Conservation (phyloP, 306 rosid genomes). For the Canavalia ensiformis region DNA sequence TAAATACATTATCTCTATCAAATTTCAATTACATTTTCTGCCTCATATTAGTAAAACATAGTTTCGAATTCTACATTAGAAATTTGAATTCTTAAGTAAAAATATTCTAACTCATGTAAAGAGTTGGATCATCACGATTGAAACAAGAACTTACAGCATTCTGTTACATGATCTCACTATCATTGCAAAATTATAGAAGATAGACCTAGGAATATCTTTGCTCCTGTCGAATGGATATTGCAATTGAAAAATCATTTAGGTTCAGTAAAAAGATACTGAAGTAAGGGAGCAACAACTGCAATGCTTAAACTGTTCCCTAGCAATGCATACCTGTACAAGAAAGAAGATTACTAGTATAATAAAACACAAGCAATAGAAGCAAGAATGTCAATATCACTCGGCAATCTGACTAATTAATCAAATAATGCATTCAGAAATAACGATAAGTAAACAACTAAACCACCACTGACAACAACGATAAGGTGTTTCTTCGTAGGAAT, state of each 20-base stretch:
- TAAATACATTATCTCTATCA: conserved; percentile 18
- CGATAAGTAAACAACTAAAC: not conserved
- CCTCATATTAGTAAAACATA: not conserved
- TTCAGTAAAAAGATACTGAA: conserved; percentile 72
- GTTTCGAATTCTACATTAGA: not conserved
- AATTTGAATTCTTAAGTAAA: conserved; percentile 1
- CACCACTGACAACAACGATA: not conserved
- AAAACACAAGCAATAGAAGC: conserved; percentile 9
- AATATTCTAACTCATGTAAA: not conserved
- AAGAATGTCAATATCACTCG: conserved; percentile 9
- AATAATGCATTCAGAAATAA: conserved; percentile 11
- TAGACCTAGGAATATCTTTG: conserved; percentile 19
- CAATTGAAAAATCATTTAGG: conserved; percentile 45
- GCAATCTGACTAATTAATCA: conserved; percentile 5
- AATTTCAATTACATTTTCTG: not conserved
- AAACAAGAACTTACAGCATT: not conserved
- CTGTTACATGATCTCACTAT: conserved; percentile 18
- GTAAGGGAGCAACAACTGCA: conserved; percentile 87
- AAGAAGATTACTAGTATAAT: not conserved
- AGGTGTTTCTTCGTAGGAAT: conserved; percentile 1
- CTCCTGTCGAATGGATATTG: conserved; percentile 37
- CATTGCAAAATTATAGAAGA: conserved; percentile 27
- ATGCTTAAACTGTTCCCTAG: conserved; percentile 90
- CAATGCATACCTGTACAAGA: conserved; percentile 78
- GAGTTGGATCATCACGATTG: conserved; percentile 23